Evolutionary conservation across 2,329 filamentous ascomycete species (phyloP).

Genomic region (Chaetomium sp.): DNA sequence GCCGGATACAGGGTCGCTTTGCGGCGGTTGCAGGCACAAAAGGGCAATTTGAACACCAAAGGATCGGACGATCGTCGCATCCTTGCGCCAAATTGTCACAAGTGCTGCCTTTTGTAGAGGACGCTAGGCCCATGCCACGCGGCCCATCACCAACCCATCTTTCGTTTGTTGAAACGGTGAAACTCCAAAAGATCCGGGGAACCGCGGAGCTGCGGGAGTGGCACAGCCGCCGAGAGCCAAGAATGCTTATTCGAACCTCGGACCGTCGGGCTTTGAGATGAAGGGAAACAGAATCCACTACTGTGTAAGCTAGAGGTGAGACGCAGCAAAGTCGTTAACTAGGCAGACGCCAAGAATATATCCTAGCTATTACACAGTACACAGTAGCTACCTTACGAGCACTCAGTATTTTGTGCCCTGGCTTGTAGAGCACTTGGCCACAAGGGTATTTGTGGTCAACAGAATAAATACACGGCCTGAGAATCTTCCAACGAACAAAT

Average conservation of each 20-base stretch:
- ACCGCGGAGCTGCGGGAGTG: neutral
- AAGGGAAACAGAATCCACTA: neutral
- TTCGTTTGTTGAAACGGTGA: neutral
- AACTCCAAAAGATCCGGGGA: conserved; percentile 19
- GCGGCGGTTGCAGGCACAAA: neutral
- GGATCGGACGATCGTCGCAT: conserved; percentile 3
- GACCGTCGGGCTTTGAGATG: neutral
- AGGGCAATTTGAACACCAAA: neutral
- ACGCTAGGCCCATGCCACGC: neutral
- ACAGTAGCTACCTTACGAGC: too few relatives aligned
- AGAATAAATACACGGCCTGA: neutral
- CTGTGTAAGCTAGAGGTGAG: neutral
- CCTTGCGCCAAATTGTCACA: conserved; percentile 5
- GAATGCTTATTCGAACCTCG: conserved; percentile 1
- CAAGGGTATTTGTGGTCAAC: neutral
- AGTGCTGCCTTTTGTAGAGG: neutral
- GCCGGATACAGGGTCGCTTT: neutral
- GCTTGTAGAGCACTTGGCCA: neutral
- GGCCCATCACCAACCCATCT: neutral
- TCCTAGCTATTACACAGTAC: neutral
- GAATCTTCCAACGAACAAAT: neutral
- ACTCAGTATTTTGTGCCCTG: neutral
- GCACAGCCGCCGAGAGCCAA: conserved; percentile 2
- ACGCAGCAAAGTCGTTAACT: neutral
- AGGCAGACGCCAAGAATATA: neutral